Base-by-base conservation (phyloP, 73 alveolate genomes). In the Uronychia setigera region DNA sequence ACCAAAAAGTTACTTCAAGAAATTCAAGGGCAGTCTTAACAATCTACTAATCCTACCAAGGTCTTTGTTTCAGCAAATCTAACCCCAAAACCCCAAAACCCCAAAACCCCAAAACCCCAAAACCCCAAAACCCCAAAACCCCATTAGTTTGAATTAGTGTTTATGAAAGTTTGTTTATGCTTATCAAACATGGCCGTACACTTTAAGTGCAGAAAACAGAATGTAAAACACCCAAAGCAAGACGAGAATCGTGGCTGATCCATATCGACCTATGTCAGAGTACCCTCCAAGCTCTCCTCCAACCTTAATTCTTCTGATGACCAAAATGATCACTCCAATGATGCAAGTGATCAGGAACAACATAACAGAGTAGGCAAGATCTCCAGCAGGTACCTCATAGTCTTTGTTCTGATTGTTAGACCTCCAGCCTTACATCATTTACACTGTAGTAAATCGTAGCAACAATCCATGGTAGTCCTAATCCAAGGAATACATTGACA, bases 401-500 rank as follows among this genome's bases (percentile, higher is more conserved):
- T 58, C 78, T 13, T 5, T 46, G 5, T 19, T 19, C 67, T 46
- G 67, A 11, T 5, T 11, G 67, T 46, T 46, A 46, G 19, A 46
- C 0, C 30, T 25, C n/a, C 67, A 11, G 5, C 19, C 67, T 46
- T 46, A 46, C 67, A 30, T 33, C 80, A 5, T 82, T 83, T 0
- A 59, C 57, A 27, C 29, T 30, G 33, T 76, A 82, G 78, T 84
- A 67, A 26, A 89, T 79, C 1, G 90, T 32, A n/a, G 82, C 86
- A n/a, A 89, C 33, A n/a, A 89, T 76, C 95, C 95, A 89, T 27
- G 95, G 83, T 1, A 89, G 58, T 1, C 95, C 95, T 0, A 90
- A 60, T 14, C 98, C 96, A 27, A 92, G 82, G 80, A 33, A 85
- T 46, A 94, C 94, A 60, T 89, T 92, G 35, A 92, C 98, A 5